phyloP scores from a whole-genome alignment of 2,329 filamentous ascomycete species.

The Phaeosphaeria sp. region DNA sequence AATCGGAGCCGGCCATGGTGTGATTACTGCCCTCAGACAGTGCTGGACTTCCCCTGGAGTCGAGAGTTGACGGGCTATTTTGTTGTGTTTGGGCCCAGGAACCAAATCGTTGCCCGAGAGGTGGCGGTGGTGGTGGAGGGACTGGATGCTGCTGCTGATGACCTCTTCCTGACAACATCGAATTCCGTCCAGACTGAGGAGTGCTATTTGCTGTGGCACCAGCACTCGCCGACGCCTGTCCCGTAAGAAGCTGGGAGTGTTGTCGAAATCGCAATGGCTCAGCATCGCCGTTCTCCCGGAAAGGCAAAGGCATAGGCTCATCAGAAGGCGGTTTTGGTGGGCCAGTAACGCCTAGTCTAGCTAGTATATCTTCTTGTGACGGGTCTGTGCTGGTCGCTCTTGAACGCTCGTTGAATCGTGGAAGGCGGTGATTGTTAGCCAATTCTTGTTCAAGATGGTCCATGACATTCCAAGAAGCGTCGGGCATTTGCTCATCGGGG shows the following conservation, averaged over 20 bases:
- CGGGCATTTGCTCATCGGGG: conserved; percentile 43
- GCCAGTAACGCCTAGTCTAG: conserved; percentile 46
- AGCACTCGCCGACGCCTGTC: conserved; percentile 26
- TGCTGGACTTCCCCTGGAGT: conserved; percentile 36
- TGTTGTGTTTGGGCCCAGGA: conserved; percentile 31
- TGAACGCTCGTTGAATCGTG: conserved; percentile 8
- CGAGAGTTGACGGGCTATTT: conserved; percentile 18
- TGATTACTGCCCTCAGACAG: conserved; percentile 43
- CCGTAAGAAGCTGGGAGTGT: conserved; percentile 5
- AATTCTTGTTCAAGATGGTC: conserved; percentile 50
- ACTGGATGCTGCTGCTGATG: conserved; percentile 5
- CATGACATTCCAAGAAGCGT: conserved; percentile 47
- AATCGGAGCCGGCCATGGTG: conserved; percentile 44
- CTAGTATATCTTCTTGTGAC: conserved; percentile 47
- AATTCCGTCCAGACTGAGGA: conserved; percentile 27
- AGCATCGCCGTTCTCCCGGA: conserved; percentile 12
- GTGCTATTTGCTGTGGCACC: conserved; percentile 20
- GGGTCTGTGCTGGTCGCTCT: conserved; percentile 11
- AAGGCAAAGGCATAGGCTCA: conserved; percentile 22
- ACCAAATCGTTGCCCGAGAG: conserved; percentile 23
- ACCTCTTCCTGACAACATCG: conserved; percentile 20
- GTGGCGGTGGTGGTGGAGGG: conserved; percentile 33
- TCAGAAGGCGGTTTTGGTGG: conserved; percentile 43
- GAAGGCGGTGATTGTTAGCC: conserved; percentile 23
- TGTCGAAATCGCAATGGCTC: conserved; percentile 24